These are phyloP conservation scores for Solanum chmielewskii DNA, from an alignment of 257 asterid genomes.

Conservation along the genomic window DNA sequence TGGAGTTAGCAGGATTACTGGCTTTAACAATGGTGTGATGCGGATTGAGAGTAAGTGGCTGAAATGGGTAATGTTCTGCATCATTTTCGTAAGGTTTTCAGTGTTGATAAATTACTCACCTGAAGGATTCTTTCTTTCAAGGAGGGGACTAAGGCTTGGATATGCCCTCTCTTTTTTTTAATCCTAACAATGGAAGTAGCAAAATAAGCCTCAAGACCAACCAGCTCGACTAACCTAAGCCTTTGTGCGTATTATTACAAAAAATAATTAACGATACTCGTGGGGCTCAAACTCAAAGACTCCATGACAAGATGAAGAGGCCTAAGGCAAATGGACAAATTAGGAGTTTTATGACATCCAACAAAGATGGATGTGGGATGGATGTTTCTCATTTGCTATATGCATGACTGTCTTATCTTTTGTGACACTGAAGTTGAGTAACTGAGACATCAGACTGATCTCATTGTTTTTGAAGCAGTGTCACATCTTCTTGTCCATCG, in stretches of 20 bases:
- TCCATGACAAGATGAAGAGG: background rate
- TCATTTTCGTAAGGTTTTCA: background rate
- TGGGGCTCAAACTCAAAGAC: constrained; percentile 37
- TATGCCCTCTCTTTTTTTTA: background rate
- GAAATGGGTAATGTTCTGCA: background rate
- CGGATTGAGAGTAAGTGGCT: background rate
- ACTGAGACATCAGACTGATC: background rate
- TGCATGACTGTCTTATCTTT: background rate
- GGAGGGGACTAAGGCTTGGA: background rate
- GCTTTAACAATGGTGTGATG: background rate
- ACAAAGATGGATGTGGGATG: background rate
- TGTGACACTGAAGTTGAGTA: background rate
- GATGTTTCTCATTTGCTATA: background rate
- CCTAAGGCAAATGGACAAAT: background rate
- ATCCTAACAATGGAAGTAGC: background rate
- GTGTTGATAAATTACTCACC: background rate
- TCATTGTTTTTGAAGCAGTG: background rate
- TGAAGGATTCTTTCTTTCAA: background rate
- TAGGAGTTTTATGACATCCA: background rate
- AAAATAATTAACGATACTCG: constrained; percentile 31
- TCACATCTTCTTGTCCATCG: background rate
- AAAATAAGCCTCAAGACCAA: background rate
- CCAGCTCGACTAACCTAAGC: constrained; percentile 41
- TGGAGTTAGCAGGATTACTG: background rate
- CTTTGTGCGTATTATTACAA: constrained; percentile 13